Base-by-base conservation (phyloP, 805 yeast species). In the Saturnispora ahearnii region DNA sequence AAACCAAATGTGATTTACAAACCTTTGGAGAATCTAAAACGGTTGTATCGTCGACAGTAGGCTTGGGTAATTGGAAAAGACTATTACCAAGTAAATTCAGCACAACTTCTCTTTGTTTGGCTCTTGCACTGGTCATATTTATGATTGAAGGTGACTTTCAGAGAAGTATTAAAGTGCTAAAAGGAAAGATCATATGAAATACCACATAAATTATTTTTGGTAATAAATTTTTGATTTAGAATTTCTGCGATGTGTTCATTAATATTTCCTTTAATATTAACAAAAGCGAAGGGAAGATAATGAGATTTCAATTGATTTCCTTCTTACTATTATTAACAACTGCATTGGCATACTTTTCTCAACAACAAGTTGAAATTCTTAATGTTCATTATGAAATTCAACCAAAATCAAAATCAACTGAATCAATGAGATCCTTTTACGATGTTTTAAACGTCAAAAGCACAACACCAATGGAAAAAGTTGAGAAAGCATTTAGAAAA, bases 1-100 rank as follows among this genome's bases (percentile, higher is more conserved):
- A 96, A 13, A 87, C 87, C 13, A 90, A 64, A 62, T 82, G 89
- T n/a, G 85, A 72, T 62, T 84, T 85, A 66, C 97, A 90, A 7
- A 88, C 81, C 41, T 78, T 71, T 15, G 79, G 73, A 49, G 81
- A 83, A 32, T 68, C 65, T 48, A 82, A 63, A 48, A 73, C 64
- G 54, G 55, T 37, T 8, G 65, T 60, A 46, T 62, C 62, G 6
- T 46, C 49, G 15, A 28, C 32, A 10, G 26, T 32, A 22, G 49
- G 40, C 10, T 41, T 41, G n/a, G 50, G 50, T 12, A 47, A 30
- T 7, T 26, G 21, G 28, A 32, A 21, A 13, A 47, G 41, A 24
- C 41, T 24, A 22, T 41, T 38, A 8, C 50, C 50, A n/a, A 47
- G 44, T n/a, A 47, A 29, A 42, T 47, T 47, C 18, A 41, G 10